Evolutionary conservation across 2,329 filamentous ascomycete species (phyloP).

Genomic region (Tolypocladium nubicola): DNA sequence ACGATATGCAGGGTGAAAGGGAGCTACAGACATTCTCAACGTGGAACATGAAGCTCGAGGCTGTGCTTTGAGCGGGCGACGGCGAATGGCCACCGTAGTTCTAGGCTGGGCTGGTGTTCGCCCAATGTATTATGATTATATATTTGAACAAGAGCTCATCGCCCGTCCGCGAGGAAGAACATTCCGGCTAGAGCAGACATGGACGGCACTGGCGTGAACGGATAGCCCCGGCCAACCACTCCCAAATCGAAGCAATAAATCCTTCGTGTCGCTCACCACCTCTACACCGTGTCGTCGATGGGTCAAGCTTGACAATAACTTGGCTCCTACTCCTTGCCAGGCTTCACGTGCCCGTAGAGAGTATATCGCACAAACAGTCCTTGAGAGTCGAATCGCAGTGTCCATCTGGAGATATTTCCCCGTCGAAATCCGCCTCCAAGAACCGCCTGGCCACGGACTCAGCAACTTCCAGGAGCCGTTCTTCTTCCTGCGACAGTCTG

Average conservation of each 20-base stretch:
- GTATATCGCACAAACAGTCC: constrained; percentile 7
- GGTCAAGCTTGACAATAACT: not conserved
- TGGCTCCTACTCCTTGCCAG: not conserved
- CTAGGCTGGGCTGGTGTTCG: not conserved
- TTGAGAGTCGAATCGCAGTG: constrained; percentile 1
- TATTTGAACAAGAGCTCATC: not conserved
- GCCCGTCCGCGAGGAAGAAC: too few relatives aligned
- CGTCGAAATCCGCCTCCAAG: constrained; percentile 21
- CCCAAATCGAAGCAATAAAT: not conserved
- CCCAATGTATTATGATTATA: too few relatives aligned
- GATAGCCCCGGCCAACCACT: not conserved
- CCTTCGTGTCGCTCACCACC: too few relatives aligned
- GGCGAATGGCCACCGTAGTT: not conserved
- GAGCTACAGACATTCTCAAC: not conserved
- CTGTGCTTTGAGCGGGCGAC: not conserved
- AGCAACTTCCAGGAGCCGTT: constrained; percentile 55
- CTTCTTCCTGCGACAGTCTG: constrained; percentile 52
- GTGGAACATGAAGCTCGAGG: not conserved
- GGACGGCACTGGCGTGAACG: not conserved
- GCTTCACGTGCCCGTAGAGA: not conserved
- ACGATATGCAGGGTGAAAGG: not conserved
- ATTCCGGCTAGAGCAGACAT: not conserved
- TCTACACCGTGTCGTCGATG: too few relatives aligned
- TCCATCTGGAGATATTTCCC: not conserved
- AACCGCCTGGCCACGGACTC: constrained; percentile 50